A percentile compares a stretch with the other conserved stretches of the same genome.
Conservation (phyloP, 2,329 filamentous ascomycete species). For the Drechslera avenae region DNA sequence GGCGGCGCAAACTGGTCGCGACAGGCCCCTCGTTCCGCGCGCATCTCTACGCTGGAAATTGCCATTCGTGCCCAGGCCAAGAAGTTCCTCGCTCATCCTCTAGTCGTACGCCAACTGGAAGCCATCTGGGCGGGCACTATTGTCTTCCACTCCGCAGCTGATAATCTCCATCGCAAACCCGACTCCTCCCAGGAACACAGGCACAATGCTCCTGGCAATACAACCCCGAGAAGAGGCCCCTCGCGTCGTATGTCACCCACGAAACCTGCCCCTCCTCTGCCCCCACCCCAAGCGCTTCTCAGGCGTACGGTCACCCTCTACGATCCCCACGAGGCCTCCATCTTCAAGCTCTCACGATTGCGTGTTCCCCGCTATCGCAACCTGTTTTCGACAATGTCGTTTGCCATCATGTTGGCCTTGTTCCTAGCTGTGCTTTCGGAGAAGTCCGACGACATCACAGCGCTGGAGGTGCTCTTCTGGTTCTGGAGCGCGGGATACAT, state of each 20-base stretch:
- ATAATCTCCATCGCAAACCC: constrained; percentile 74
- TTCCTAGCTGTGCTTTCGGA: constrained; percentile 82
- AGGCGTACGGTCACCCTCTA: constrained; percentile 84
- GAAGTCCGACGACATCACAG: constrained; percentile 79
- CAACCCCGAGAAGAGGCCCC: constrained; percentile 40
- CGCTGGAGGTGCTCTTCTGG: constrained; percentile 89
- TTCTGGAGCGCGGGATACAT: constrained; percentile 98
- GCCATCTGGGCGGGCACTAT: constrained; percentile 97
- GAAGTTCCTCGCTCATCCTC: constrained; percentile 85
- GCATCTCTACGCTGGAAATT: constrained; percentile 89
- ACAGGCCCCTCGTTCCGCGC: constrained; percentile 60
- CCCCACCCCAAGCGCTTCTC: constrained; percentile 49
- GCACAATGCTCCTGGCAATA: constrained; percentile 27
- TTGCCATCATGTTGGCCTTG: constrained; percentile 80
- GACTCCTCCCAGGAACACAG: constrained; percentile 36
- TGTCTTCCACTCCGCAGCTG: constrained; percentile 88
- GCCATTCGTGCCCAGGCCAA: constrained; percentile 93
- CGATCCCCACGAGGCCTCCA: constrained; percentile 84
- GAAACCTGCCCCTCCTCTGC: constrained; percentile 31
- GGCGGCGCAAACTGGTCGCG: constrained; percentile 33
- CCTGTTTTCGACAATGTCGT: constrained; percentile 84
- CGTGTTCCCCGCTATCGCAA: constrained; percentile 91
- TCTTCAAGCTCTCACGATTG: constrained; percentile 88
- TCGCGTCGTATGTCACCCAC: constrained; percentile 36
- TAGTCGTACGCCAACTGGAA: constrained; percentile 93